These are phyloP conservation scores for Pestalotiopsis sp. DNA, from an alignment of 2,329 filamentous ascomycete genomes.

Conservation along the genomic window DNA sequence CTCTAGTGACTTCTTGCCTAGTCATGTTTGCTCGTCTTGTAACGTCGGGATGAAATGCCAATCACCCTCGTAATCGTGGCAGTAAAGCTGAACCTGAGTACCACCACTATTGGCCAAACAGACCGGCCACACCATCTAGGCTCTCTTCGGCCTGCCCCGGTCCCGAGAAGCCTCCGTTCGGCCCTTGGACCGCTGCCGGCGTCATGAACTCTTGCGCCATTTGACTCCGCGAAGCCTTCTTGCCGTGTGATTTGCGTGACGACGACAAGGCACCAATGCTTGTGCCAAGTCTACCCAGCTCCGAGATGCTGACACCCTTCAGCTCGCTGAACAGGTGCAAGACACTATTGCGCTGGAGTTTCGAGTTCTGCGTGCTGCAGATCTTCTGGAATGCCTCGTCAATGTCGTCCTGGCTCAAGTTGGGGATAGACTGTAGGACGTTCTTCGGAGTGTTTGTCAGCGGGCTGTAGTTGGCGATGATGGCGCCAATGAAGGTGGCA, in stretches of 20 bases:
- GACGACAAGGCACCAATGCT: constrained; percentile 39
- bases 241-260: constrained; percentile 20
- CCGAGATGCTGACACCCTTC: constrained; percentile 88
- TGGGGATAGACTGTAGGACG: constrained; percentile 80
- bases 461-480: constrained; percentile 76
- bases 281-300: constrained; percentile 82
- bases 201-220: constrained; percentile 71
- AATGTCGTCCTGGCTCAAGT: constrained; percentile 71
- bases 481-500: constrained; percentile 82
- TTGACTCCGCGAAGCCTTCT: constrained; percentile 54
- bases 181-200: constrained; percentile 34
- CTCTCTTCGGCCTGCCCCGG: constrained; percentile 47
- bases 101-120: constrained; percentile 41
- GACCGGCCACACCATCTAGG: constrained; percentile 57
- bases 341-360: constrained; percentile 79
- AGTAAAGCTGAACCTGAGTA: background rate
- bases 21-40: background rate
- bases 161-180: constrained; percentile 24
- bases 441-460: constrained; percentile 71
- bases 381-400: constrained; percentile 65
- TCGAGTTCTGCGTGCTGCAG: constrained; percentile 61
- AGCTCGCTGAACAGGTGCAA: constrained; percentile 85
- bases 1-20: background rate
- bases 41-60: background rate
- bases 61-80: background rate